A percentile compares a stretch with the other conserved stretches of the same genome.
Conservation (phyloP, 306 rosid genomes). For the Vigna reflexopilosa region DNA sequence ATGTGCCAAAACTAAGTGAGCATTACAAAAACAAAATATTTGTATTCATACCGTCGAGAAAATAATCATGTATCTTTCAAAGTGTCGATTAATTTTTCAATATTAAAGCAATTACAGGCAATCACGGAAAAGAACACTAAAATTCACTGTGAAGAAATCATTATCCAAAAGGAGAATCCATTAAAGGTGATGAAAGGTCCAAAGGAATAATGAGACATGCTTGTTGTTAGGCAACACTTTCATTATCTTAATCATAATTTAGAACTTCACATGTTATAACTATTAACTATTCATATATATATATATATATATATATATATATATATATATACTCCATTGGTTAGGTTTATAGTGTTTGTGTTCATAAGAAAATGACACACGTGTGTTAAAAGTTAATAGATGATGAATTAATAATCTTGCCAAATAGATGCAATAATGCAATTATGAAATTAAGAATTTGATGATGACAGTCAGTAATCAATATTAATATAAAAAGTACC, state of each 20-base stretch:
- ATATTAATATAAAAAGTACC: too few relatives aligned
- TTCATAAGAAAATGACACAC: neutral
- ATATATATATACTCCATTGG: neutral
- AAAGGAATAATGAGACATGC: slow-evolving; percentile 15
- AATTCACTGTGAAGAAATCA: neutral
- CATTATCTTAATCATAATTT: neutral
- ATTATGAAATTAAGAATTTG: neutral
- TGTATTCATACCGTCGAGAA: too few relatives aligned
- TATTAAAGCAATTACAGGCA: neutral
- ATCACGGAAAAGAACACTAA: slow-evolving; percentile 21
- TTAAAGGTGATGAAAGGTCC: neutral
- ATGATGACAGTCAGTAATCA: neutral
- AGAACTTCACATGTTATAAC: neutral
- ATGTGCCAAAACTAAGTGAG: too few relatives aligned
- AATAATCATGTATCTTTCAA: too few relatives aligned
- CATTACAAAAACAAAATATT: too few relatives aligned
- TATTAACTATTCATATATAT: too few relatives aligned
- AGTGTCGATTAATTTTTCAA: neutral
- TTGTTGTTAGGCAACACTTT: slow-evolving; percentile 10
- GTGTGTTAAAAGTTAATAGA: neutral
- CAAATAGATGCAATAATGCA: neutral
- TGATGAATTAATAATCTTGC: neutral
- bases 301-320: neutral
- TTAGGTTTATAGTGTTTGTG: neutral
- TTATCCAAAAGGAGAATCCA: neutral